Base-by-base conservation (phyloP, 371 early-diverging fungal genomes). In the Mycotypha africana region DNA sequence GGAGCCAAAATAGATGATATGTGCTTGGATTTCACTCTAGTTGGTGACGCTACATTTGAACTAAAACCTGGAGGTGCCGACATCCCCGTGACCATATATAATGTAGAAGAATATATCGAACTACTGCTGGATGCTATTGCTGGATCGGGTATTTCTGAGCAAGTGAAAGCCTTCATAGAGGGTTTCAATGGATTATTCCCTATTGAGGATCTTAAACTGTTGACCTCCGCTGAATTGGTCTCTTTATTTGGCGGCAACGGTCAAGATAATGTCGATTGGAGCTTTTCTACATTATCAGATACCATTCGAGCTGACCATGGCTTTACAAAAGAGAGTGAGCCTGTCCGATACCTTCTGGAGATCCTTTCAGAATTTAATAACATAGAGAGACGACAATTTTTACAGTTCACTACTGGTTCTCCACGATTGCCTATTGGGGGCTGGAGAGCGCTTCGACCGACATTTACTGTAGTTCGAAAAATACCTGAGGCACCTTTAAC, bases 381-480 rank as follows among this genome's bases (percentile, higher is more conserved):
- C 7, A 56, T 50, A 0, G 84, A 88, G 48, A 74, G 86, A 20
- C 84, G 93, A n/a, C 75, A 70, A 43, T 93, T 97, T 58, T 61
- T 95, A 35, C 84, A 83, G 54, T 97, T 95, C 51, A 84, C 92
- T 12, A 97, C 95, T 0, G 97, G 96, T 1, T 84, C 91, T n/a
- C 90, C 93, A 6, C 76, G 83, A 49, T 72, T 97, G 35, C 97
- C 97, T 6, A 81, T 92, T 42, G 94, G 91, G 23, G 84, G 79
- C 44, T 95, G 92, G 78, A 85, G 81, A 44, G 76, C 80, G 0
- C 76, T 97, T 39, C 74, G 70, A 4, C 97, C 97, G 20, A 75
- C 84, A 7, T 78, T 97, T 34, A 94, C 92, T 0, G 88, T 97
- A 4, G 95, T 94, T 2, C 74, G 90, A 47, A 91, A 91, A 52